Conservation (phyloP, 495 filamentous ascomycete species). For the Hyaloscypha finlandica region DNA sequence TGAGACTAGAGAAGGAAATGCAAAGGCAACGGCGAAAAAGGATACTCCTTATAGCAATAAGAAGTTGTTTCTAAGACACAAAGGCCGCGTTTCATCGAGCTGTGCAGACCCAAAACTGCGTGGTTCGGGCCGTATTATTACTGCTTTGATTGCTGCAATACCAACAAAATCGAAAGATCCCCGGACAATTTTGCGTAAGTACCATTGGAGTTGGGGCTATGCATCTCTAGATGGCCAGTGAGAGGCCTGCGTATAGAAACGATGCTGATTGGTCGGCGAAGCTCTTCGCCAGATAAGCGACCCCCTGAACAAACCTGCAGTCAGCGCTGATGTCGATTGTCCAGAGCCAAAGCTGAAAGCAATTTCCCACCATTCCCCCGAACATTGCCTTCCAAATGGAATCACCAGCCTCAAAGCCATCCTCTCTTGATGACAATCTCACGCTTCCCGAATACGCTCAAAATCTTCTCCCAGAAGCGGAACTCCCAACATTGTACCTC, state of each 20-base stretch:
- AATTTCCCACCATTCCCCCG: no score
- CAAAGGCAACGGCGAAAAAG: background rate
- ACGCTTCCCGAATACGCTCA: background rate
- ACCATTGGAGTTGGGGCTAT: background rate
- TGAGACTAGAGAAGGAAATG: background rate
- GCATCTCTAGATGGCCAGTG: background rate
- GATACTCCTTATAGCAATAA: background rate
- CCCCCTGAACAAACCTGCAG: background rate
- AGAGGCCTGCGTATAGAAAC: background rate
- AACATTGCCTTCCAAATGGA: no score
- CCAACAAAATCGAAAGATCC: background rate
- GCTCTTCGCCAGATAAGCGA: background rate
- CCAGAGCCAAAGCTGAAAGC: background rate
- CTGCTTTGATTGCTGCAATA: background rate
- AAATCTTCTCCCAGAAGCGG: background rate
- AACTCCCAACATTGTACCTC: slow-evolving; percentile 5
- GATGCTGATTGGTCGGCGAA: background rate
- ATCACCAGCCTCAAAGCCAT: background rate
- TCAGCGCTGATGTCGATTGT: background rate
- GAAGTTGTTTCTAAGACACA: background rate
- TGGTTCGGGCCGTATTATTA: background rate
- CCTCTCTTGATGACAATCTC: background rate
- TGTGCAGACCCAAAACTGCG: background rate
- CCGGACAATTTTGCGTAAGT: background rate
- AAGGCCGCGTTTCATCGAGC: background rate